Base-by-base conservation (phyloP, 2,329 filamentous ascomycete species). In the Phialophora tarda region DNA sequence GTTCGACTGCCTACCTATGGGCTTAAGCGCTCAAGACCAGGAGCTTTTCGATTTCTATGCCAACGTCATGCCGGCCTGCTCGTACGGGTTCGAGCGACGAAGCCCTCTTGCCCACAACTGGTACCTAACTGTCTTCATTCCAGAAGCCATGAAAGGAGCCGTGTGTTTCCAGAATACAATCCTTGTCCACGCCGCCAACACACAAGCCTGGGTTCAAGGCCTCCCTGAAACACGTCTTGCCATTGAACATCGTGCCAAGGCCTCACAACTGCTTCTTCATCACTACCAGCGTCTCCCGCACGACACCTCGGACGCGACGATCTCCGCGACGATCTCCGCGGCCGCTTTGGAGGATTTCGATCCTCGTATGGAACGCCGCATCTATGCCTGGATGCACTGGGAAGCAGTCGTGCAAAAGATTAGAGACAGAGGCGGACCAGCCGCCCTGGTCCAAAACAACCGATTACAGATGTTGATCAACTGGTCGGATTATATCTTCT, bases 401-500 rank as follows among this genome's bases (percentile, higher is more conserved):
- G 75, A 77, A 48, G 76, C 74, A 23, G 78, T 77, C 12, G 73
- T 75, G 44, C 73, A 77, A 60, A 79, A 78, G 74, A 78, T 80
- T 32, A 73, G 75, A 38, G 71, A 73, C 7, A 74, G 78, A 32
- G 78, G 78, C 7, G 78, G 78, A 2, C 76, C 78, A 4, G 67
- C 70, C 14, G 76, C 75, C 8, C 78, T 80, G 59, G 70, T 74
- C 34, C 73, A 78, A 47, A 78, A 77, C 38, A 77, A 74, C 23
- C 67, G 73, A 50, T 59, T 79, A 50, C 77, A 75, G 3, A 79
- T 78, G 76, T 66, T 80, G 56, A 78, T 79, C 51, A 79, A 80
- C 59, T 80, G 78, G 78, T 76, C 77, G 64, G 78, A 80, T 67
- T 79, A 80, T 65, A 78, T 78, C 34, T 72, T 79, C 50, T 75